Conservation (phyloP, 1,284 basidiomycete genomes). For the Ustilago bromivora region DNA sequence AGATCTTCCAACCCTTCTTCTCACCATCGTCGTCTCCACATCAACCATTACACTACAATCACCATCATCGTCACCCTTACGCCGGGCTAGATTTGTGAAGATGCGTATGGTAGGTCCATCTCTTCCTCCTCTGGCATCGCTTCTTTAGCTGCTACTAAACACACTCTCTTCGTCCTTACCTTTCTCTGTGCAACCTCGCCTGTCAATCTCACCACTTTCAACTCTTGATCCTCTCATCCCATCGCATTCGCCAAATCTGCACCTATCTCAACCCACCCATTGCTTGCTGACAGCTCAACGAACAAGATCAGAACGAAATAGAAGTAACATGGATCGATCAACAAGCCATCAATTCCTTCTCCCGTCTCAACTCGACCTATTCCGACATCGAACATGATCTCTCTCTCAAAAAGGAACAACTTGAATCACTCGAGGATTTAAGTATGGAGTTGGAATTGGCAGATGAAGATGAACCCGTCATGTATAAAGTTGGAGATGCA, state of each 20-base stretch:
- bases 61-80: neutral
- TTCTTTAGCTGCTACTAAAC: neutral
- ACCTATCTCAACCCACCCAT: too few relatives aligned
- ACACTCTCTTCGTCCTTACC: neutral
- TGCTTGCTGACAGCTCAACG: conserved; percentile 32
- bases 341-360: conserved; percentile 90
- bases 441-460: conserved; percentile 81
- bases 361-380: conserved; percentile 85
- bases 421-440: conserved; percentile 90
- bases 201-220: too few relatives aligned
- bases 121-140: neutral
- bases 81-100: conserved; percentile 4
- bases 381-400: conserved; percentile 81
- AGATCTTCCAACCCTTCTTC: conserved; percentile 1
- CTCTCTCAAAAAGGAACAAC: conserved; percentile 82
- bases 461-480: conserved; percentile 68
- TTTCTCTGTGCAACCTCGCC: neutral
- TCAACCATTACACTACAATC: conserved; percentile 5
- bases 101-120: conserved; percentile 47
- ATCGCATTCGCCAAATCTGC: too few relatives aligned
- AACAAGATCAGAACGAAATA: conserved; percentile 74
- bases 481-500: conserved; percentile 90
- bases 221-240: too few relatives aligned
- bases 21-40: conserved; percentile 1
- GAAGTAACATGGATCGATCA: conserved; percentile 98